phyloP scores from a whole-genome alignment of 1,139 yeast genomes.

The Saccharomyces pastorianus region DNA sequence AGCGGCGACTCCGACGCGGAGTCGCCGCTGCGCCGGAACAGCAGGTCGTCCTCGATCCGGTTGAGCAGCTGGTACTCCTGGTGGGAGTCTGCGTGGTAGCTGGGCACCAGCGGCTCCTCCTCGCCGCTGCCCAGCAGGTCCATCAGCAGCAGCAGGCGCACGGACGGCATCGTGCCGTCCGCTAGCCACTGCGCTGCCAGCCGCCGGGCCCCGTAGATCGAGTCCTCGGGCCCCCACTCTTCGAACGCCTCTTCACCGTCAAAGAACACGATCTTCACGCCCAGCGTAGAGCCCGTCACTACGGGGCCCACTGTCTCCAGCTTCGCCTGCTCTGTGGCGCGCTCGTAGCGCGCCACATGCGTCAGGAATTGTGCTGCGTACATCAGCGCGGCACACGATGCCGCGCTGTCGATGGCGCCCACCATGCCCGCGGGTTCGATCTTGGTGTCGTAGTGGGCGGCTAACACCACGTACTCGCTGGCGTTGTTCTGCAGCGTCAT shows the following conservation, averaged over 20 bases:
- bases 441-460: conserved; percentile 51
- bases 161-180: conserved; percentile 18
- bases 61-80: conserved; percentile 20
- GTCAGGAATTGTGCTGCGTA: conserved; percentile 36
- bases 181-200: conserved; percentile 37
- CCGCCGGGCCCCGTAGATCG: conserved; percentile 48
- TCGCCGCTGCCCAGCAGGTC: conserved; percentile 42
- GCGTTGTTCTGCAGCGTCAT: conserved; percentile 26
- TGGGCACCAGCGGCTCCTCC: conserved; percentile 31
- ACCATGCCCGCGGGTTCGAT: conserved; percentile 43
- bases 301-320: neutral
- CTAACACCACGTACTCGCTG: conserved; percentile 34
- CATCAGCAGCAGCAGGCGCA: conserved; percentile 40
- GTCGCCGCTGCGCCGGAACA: neutral
- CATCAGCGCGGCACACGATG: conserved; percentile 45
- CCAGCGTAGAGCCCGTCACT: conserved; percentile 24
- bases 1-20: no score
- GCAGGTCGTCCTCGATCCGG: neutral
- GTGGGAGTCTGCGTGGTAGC: conserved; percentile 12
- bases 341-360: conserved; percentile 8
- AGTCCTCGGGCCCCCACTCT: conserved; percentile 43
- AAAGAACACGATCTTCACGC: conserved; percentile 44
- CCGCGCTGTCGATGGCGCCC: conserved; percentile 54
- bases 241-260: conserved; percentile 54
- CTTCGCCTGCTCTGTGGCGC: neutral